These are phyloP conservation scores for Suillus discolor DNA, from an alignment of 768 basidiomycete species.

Conservation along the genomic window DNA sequence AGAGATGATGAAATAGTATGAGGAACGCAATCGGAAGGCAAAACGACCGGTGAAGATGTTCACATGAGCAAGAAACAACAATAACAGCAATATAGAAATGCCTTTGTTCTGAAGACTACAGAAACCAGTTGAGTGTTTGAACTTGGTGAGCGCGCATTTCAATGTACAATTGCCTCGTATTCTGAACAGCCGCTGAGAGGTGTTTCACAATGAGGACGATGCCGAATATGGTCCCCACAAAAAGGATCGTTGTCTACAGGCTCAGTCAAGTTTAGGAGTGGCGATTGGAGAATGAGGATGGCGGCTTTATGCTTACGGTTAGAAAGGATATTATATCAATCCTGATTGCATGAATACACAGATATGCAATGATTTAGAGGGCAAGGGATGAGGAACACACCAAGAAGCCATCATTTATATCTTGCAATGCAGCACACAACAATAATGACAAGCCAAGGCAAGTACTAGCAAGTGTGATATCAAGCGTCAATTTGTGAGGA, in stretches of 20 bases:
- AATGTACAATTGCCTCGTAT: slow-evolving; percentile 59
- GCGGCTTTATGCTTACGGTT: slow-evolving; percentile 31
- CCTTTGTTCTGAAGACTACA: slow-evolving; percentile 59
- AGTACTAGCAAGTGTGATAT: not conserved
- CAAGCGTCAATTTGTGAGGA: not conserved
- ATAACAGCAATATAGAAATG: slow-evolving; percentile 45
- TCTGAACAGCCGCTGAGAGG: slow-evolving; percentile 45
- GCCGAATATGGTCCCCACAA: slow-evolving; percentile 49
- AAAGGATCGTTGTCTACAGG: slow-evolving; percentile 49
- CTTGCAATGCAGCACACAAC: not conserved
- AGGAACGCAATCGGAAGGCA: not conserved
- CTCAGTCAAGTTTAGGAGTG: not conserved
- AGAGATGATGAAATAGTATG: not conserved
- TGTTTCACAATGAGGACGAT: slow-evolving; percentile 40
- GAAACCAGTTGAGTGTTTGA: not conserved
- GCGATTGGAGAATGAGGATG: not conserved
- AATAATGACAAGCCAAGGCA: not conserved
- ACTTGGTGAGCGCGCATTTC: not conserved
- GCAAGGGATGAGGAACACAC: not conserved
- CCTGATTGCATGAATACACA: slow-evolving; percentile 28
- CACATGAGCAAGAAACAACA: not conserved
- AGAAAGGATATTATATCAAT: slow-evolving; percentile 45
- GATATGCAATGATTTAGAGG: not conserved
- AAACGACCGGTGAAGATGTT: not conserved
- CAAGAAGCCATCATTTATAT: slow-evolving; percentile 21